A percentile compares a stretch with the other conserved stretches of the same genome.
These are phyloP conservation scores for Gynostemma pentaphyllum DNA, from an alignment of 306 rosid species.

Conservation along the genomic window DNA sequence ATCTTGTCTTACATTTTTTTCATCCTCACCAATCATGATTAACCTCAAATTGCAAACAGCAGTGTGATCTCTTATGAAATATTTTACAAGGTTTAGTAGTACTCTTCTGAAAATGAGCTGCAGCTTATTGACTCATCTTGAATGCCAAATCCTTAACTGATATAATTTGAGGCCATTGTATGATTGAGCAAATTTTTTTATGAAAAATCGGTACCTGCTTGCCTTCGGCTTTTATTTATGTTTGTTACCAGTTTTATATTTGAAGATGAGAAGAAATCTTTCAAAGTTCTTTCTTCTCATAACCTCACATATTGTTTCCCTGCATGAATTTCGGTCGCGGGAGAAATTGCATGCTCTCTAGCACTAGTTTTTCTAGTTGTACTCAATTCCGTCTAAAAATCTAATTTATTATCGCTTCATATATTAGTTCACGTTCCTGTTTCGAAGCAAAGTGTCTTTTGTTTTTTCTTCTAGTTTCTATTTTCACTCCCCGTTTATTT, in stretches of 20 bases:
- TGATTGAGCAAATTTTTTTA: background rate
- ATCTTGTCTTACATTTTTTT: background rate
- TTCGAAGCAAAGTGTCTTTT: background rate
- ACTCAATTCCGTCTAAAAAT: background rate
- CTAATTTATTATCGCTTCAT: background rate
- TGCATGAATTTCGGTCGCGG: conserved; percentile 3
- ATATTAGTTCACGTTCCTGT: background rate
- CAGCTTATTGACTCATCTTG: background rate
- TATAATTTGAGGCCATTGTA: background rate
- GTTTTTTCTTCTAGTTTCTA: too few species aligned
- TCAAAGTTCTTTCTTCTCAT: conserved; percentile 3
- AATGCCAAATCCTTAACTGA: background rate
- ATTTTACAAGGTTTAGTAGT: background rate
- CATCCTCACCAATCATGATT: background rate
- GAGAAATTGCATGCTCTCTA: background rate
- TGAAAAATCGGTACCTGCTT: background rate
- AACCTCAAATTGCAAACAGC: background rate
- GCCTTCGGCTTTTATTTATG: background rate
- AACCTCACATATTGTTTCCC: background rate
- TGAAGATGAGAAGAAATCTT: background rate
- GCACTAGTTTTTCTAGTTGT: background rate
- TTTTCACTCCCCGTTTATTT: background rate
- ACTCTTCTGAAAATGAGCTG: background rate
- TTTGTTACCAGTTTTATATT: background rate
- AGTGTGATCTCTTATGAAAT: conserved; percentile 7